Conservation (phyloP, 495 filamentous ascomycete genomes). For the Xylaria curta region DNA sequence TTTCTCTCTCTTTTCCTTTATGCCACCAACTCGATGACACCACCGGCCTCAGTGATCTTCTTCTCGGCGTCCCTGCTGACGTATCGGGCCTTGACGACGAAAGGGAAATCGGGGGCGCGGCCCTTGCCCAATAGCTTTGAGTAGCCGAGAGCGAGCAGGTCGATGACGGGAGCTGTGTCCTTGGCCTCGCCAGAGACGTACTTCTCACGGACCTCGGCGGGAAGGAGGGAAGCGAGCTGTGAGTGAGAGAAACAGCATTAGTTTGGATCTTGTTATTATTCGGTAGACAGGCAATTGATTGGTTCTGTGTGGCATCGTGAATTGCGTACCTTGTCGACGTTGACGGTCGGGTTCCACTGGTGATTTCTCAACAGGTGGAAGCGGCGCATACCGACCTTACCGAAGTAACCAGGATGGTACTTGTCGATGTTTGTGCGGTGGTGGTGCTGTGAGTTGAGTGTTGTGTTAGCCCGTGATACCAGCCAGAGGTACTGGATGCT, state of each 20-base stretch:
- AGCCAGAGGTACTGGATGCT: background rate
- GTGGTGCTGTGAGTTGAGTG: constrained; percentile 74
- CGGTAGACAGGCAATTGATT: background rate
- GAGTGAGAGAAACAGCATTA: background rate
- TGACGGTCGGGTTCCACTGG: constrained; percentile 92
- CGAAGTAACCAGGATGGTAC: constrained; percentile 74
- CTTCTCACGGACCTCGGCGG: constrained; percentile 79
- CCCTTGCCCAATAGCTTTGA: constrained; percentile 95
- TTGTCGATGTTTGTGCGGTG: constrained; percentile 94
- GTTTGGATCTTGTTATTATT: background rate
- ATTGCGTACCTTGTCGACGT: constrained; percentile 79
- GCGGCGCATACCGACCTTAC: constrained; percentile 97
- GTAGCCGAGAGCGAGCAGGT: constrained; percentile 90
- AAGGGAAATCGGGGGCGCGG: constrained; percentile 78
- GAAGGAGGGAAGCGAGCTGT: constrained; percentile 52
- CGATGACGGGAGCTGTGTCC: constrained; percentile 89
- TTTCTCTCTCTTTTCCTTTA: constrained; percentile 53
- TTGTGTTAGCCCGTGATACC: constrained; percentile 13
- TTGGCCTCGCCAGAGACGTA: constrained; percentile 75
- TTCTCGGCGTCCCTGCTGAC: constrained; percentile 87
- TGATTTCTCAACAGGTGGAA: constrained; percentile 90
- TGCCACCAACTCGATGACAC: constrained; percentile 90
- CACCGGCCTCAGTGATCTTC: constrained; percentile 95
- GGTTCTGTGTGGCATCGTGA: background rate
- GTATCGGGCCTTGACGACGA: constrained; percentile 88